Percentiles rank a stretch among this genome's conserved stretches.
phyloP scores from a whole-genome alignment of 1,284 basidiomycete species.

The Baeospora myosura region DNA sequence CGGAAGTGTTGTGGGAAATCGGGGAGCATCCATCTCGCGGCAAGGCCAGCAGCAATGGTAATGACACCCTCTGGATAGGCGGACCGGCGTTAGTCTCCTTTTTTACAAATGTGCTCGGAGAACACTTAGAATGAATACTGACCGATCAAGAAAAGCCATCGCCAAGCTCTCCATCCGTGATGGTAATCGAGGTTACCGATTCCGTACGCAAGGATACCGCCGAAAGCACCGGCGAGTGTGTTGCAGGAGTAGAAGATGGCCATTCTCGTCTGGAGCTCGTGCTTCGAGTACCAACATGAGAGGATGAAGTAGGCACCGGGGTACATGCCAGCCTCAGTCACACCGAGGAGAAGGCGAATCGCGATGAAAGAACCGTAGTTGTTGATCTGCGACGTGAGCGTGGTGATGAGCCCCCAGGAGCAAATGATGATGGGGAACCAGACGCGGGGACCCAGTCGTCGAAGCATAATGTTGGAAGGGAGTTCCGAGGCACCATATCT shows the following conservation, averaged over 20 bases:
- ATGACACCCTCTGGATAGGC: conserved; percentile 8
- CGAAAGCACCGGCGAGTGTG: conserved; percentile 7
- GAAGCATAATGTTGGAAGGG: conserved; percentile 11
- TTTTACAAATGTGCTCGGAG: neutral
- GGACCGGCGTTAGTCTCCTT: too few relatives aligned
- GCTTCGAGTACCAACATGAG: conserved; percentile 9
- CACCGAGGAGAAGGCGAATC: conserved; percentile 7
- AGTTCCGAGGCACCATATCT: neutral
- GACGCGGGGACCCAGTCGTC: conserved; percentile 7
- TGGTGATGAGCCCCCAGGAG: conserved; percentile 7
- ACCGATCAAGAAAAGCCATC: conserved; percentile 8
- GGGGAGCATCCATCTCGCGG: conserved; percentile 1
- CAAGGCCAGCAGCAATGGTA: conserved; percentile 4
- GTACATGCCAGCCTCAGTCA: conserved; percentile 9
- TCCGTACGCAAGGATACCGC: conserved; percentile 7
- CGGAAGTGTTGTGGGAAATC: conserved; percentile 7
- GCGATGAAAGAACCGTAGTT: conserved; percentile 9
- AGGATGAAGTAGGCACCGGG: conserved; percentile 10
- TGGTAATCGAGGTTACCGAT: conserved; percentile 7
- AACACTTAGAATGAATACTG: neutral
- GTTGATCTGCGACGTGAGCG: conserved; percentile 4
- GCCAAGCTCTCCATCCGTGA: conserved; percentile 7
- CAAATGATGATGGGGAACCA: conserved; percentile 11
- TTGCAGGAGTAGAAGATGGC: conserved; percentile 9
- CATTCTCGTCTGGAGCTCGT: conserved; percentile 10